phyloP scores from a whole-genome alignment of 306 rosid species.

The Acacia acuminata region DNA sequence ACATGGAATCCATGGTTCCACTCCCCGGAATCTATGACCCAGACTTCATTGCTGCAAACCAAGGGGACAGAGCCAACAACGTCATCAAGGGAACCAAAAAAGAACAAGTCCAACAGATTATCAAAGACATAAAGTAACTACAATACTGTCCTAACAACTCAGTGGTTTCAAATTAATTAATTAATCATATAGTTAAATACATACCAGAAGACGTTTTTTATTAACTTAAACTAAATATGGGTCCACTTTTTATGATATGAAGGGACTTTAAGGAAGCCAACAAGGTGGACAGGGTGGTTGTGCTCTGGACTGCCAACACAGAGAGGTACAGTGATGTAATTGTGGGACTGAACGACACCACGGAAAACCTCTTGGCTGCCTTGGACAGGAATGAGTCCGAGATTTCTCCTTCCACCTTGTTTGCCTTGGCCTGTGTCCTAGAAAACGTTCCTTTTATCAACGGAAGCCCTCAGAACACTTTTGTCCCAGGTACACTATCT shows the following conservation, averaged over 20 bases:
- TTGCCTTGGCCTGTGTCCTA: conserved; percentile 83
- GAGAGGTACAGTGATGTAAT: conserved; percentile 89
- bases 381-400: conserved; percentile 85
- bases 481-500: conserved; percentile 73
- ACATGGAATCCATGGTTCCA: conserved; percentile 97
- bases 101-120: conserved; percentile 80
- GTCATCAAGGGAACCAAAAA: conserved; percentile 86
- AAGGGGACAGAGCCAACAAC: conserved; percentile 85
- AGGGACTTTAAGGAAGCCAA: conserved; percentile 89
- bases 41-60: conserved; percentile 97
- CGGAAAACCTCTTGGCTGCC: conserved; percentile 76
- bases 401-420: conserved; percentile 97
- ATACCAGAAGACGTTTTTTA: background rate
- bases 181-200: background rate
- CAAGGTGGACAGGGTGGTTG: conserved; percentile 89
- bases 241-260: conserved; percentile 9
- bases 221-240: background rate
- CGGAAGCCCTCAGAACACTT: conserved; percentile 99
- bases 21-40: conserved; percentile 93
- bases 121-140: conserved; percentile 73
- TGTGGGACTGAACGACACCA: conserved; percentile 88
- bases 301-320: conserved; percentile 99
- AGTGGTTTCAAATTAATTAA: background rate
- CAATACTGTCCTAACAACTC: background rate
- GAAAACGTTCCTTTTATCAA: conserved; percentile 92